These are phyloP conservation scores for Neurospora sp. DNA, from an alignment of 495 filamentous ascomycete species.

Conservation along the genomic window DNA sequence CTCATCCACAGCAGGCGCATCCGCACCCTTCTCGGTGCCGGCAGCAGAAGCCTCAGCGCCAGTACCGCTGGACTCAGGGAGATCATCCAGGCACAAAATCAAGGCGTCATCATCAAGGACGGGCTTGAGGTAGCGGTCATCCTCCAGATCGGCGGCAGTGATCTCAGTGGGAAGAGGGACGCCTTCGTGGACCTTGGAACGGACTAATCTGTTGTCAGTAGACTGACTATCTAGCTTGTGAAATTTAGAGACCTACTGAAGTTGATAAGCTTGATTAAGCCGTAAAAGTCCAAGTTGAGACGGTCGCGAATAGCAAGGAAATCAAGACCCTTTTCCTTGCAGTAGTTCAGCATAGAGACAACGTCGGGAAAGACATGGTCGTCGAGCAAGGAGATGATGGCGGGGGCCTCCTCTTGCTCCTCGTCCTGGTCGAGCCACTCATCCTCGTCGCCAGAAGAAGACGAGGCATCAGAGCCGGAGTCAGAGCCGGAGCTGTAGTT, in stretches of 20 bases:
- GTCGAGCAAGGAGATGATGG: conserved; percentile 62
- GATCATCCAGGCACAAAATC: conserved; percentile 72
- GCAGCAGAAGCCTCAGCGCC: conserved; percentile 7
- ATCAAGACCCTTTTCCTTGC: conserved; percentile 63
- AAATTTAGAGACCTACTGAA: conserved; percentile 37
- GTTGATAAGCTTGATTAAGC: conserved; percentile 76
- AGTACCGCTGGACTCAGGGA: conserved; percentile 32
- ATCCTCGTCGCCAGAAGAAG: conserved; percentile 43
- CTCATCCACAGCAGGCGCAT: conserved; percentile 25
- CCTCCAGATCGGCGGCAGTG: conserved; percentile 48
- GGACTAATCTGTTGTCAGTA: conserved; percentile 16
- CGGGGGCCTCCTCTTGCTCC: conserved; percentile 47
- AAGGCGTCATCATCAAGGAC: conserved; percentile 85
- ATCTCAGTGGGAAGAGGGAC: conserved; percentile 45
- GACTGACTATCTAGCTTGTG: background rate
- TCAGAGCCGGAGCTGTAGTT: conserved; percentile 6
- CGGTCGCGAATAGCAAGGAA: conserved; percentile 53
- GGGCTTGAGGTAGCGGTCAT: conserved; percentile 71
- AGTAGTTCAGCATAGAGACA: conserved; percentile 58
- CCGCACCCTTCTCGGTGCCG: conserved; percentile 8
- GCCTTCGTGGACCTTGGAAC: conserved; percentile 31
- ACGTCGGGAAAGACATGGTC: conserved; percentile 56
- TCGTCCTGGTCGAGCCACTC: conserved; percentile 71
- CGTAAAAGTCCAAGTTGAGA: conserved; percentile 70
- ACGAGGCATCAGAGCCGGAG: conserved; percentile 2